Percentiles rank a stretch among this genome's conserved stretches.
These are phyloP conservation scores for Cladophialophora exuberans DNA, from an alignment of 2,329 filamentous ascomycete species.

Conservation along the genomic window DNA sequence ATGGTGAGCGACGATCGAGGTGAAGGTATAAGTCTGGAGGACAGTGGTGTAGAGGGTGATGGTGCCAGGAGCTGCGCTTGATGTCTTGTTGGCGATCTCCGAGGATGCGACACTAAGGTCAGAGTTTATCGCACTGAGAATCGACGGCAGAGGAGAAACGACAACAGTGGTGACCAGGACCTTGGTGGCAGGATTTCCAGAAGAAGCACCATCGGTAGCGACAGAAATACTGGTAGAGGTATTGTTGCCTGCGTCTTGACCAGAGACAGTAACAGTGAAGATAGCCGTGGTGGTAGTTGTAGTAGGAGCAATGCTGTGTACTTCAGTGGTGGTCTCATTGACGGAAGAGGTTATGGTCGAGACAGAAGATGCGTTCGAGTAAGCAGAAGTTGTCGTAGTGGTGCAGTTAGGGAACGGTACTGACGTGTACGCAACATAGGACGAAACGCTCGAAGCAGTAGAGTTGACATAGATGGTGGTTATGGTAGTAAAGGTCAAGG, in stretches of 20 bases:
- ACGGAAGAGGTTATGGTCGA: background rate
- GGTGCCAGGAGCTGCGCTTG: background rate
- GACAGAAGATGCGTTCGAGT: background rate
- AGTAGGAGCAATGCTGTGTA: background rate
- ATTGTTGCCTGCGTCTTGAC: background rate
- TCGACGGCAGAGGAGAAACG: too few species aligned
- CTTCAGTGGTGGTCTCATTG: background rate
- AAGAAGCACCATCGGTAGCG: background rate
- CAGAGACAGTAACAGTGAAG: background rate
- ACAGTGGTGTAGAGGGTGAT: background rate
- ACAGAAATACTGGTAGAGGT: background rate
- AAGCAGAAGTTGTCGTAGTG: constrained; percentile 1
- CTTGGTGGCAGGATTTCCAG: background rate
- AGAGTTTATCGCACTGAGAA: background rate
- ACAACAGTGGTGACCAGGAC: background rate
- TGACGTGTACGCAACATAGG: background rate
- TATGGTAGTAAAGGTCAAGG: background rate
- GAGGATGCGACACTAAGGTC: constrained; percentile 4
- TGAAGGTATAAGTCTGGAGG: background rate
- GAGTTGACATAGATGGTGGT: background rate
- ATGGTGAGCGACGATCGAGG: too few species aligned
- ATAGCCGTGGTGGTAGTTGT: background rate
- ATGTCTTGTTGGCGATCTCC: constrained; percentile 7
- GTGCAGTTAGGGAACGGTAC: constrained; percentile 1
- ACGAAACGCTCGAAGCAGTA: background rate